These are phyloP conservation scores for Paramecium octaurelia DNA, from an alignment of 73 alveolate species.

Conservation along the genomic window DNA sequence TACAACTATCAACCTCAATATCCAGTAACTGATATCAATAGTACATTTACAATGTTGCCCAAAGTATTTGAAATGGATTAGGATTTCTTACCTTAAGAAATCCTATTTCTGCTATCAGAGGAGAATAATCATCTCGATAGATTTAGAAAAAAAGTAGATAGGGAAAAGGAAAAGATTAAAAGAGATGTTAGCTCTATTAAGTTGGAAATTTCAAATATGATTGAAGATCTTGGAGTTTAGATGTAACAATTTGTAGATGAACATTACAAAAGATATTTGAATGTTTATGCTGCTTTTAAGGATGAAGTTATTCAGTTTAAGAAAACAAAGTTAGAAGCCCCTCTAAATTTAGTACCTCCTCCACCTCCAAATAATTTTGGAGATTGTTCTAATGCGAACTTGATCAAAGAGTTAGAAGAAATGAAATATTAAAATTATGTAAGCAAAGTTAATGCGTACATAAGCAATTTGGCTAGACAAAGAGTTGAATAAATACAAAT, in stretches of 20 bases:
- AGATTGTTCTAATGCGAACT: not conserved
- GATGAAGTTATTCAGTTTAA: not conserved
- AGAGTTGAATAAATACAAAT: not conserved
- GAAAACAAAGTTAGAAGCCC: conserved; percentile 3
- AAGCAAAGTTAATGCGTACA: conserved; percentile 8
- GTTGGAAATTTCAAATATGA: not conserved
- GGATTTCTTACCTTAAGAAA: conserved; percentile 19
- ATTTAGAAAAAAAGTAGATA: not conserved
- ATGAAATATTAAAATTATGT: conserved; percentile 32
- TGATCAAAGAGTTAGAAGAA: conserved; percentile 15
- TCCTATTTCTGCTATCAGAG: not conserved
- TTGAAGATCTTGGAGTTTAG: not conserved
- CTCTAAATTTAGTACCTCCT: conserved; percentile 25
- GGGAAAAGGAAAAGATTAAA: not conserved
- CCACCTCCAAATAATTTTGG: not conserved
- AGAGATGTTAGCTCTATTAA: not conserved
- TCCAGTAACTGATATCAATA: not conserved
- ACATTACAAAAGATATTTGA: not conserved
- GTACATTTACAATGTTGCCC: not conserved
- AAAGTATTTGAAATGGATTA: not conserved
- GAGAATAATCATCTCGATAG: not conserved
- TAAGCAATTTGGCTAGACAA: not conserved
- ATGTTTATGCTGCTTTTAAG: not conserved
- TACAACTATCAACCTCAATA: not conserved
- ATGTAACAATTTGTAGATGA: conserved; percentile 21